These are phyloP conservation scores for Debaryomycetaceae sp. DNA, from an alignment of 1,139 yeast genomes.

Conservation along the genomic window DNA sequence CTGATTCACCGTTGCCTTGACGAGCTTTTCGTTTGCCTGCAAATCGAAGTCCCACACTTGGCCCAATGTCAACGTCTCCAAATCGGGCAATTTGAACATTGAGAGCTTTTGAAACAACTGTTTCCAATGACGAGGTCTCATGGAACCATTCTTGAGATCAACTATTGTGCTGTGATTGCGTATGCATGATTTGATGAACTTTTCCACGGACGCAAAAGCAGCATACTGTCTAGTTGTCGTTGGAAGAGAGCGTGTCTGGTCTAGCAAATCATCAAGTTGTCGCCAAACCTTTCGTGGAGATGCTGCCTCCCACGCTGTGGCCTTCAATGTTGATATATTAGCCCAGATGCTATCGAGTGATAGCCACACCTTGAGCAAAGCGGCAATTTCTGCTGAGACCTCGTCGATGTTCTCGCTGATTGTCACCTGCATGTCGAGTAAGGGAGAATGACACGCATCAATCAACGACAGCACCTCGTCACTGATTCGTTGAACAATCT, in stretches of 20 bases:
- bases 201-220: conserved; percentile 61
- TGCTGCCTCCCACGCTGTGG: conserved; percentile 47
- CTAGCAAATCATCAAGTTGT: conserved; percentile 49
- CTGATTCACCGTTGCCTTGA: conserved; percentile 50
- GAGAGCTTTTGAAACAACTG: conserved; percentile 35
- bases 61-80: conserved; percentile 40
- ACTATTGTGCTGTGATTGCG: conserved; percentile 37
- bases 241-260: conserved; percentile 51
- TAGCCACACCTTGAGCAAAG: conserved; percentile 63
- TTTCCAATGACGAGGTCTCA: conserved; percentile 71
- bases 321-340: conserved; percentile 42
- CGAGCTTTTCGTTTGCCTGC: conserved; percentile 35
- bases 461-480: conserved; percentile 43
- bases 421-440: conserved; percentile 36
- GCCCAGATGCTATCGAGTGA: conserved; percentile 55
- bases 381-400: conserved; percentile 49
- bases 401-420: conserved; percentile 24
- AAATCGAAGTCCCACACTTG: conserved; percentile 61
- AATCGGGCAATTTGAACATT: conserved; percentile 10
- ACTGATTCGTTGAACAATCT: conserved; percentile 16
- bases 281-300: conserved; percentile 45
- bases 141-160: conserved; percentile 52
- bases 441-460: too few species aligned
- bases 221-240: conserved; percentile 60
- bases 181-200: conserved; percentile 36